Evolutionary conservation across 192 early-diverging fungal genomes (phyloP).

Genomic region (Coemansia aciculifera): DNA sequence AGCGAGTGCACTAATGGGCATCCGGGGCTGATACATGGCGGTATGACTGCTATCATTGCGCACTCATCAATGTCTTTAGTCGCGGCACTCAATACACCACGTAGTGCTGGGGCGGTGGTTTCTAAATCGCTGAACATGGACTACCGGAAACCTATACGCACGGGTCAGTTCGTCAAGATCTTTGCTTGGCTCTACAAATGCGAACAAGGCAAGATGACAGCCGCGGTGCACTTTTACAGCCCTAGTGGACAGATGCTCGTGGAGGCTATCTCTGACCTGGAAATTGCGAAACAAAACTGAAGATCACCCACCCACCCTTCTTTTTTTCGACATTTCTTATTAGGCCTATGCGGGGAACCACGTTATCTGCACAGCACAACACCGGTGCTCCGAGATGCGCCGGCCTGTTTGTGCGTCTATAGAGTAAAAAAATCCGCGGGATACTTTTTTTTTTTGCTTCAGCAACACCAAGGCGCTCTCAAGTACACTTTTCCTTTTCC

Average conservation of each 20-base stretch:
- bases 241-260: constrained; percentile 29
- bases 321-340: background rate
- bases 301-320: background rate
- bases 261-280: constrained; percentile 37
- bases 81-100: constrained; percentile 32
- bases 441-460: background rate
- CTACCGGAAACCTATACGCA: constrained; percentile 41
- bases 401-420: background rate
- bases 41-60: constrained; percentile 45
- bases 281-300: background rate
- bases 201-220: background rate
- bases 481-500: background rate
- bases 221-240: constrained; percentile 36
- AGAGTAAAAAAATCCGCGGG: background rate
- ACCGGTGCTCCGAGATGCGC: constrained; percentile 4
- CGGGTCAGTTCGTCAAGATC: constrained; percentile 43
- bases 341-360: background rate
- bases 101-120: constrained; percentile 8
- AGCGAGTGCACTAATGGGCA: constrained; percentile 41
- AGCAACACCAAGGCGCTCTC: background rate
- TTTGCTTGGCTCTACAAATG: constrained; percentile 41
- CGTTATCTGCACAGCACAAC: background rate
- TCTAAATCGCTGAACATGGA: constrained; percentile 48
- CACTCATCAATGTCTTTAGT: constrained; percentile 35
- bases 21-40: constrained; percentile 46